Evolutionary conservation across 495 filamentous ascomycete genomes (phyloP), one percentile per base, ranked within the genome.

Genomic region (Aspergillus indologenus): DNA sequence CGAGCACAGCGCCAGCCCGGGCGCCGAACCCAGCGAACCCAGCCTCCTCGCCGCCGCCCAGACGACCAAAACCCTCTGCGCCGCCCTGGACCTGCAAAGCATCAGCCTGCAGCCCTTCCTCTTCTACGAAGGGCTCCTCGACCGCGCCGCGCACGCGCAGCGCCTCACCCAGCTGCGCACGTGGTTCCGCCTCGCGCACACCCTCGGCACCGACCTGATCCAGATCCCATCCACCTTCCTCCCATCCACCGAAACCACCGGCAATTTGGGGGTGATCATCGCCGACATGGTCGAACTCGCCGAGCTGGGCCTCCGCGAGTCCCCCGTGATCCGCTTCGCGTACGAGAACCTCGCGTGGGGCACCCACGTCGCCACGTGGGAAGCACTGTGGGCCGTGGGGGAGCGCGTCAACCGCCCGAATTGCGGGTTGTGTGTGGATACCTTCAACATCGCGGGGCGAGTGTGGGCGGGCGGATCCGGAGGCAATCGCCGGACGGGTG

Each of bases 391-490:
- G 85, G 78, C 85, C 19, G 70, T 90, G 3, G 83, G 88, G 5
- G 66, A 76, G 55, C 70, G 68, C 6, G 87, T 90, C 42, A 75
- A 89, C 63, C 68, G 87, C 17, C 77, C 79, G 7, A 91, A 90
- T 70, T 88, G 90, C 60, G 88, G 87, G 11, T 71, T 86, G 57
- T 90, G 87, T 70, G 76, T 91, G 9, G 88, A 91, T 70, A 90
- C 86, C 0, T 91, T 87, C 73, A 88, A 91, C 69, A 90, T 90
- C 50, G 90, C 64, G 86, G 85, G 0, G 67, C 84, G 0, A 68
- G 75, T 1, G 56, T 72, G 3, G 70, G 75, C 0, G 85, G 88
- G n/a, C n/a, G n/a, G n/a, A n/a, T n/a, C n/a, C n/a, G n/a, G n/a
- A n/a, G n/a, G n/a, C n/a, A n/a, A n/a, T n/a, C n/a, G 90, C 64